Percentiles rank a stretch among this genome's conserved stretches.
Evolutionary conservation across 2,329 filamentous ascomycete species (phyloP).

Genomic region (Phyllosticta ampelicida): DNA sequence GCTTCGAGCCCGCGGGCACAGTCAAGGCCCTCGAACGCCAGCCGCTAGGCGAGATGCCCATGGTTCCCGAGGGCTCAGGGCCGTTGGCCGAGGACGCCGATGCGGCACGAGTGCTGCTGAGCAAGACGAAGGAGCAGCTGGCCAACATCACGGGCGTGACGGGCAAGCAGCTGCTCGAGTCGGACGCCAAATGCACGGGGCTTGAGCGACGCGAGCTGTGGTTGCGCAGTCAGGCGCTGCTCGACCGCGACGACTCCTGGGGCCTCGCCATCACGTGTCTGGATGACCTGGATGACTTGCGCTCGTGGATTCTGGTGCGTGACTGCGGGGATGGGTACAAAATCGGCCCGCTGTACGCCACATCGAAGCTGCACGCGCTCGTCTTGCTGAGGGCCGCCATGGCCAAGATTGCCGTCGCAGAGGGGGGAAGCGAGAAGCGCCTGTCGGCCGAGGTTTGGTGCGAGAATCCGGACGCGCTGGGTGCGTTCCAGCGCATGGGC

Average conservation of each 20-base stretch:
- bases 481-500: constrained; percentile 24
- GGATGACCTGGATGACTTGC: constrained; percentile 12
- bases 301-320: constrained; percentile 23
- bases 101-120: constrained; percentile 13
- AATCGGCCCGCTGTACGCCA: constrained; percentile 28
- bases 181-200: constrained; percentile 23
- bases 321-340: constrained; percentile 22
- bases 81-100: constrained; percentile 18
- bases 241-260: constrained; percentile 18
- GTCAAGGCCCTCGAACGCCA: constrained; percentile 19
- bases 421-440: constrained; percentile 12
- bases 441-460: constrained; percentile 26
- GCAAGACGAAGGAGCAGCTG: background rate
- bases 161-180: background rate
- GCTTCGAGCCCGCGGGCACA: constrained; percentile 20
- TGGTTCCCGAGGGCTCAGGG: constrained; percentile 6
- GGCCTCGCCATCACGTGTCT: constrained; percentile 18
- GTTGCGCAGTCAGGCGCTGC: constrained; percentile 18
- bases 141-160: background rate
- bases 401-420: constrained; percentile 13
- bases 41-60: background rate
- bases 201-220: constrained; percentile 23
- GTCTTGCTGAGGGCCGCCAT: constrained; percentile 20
- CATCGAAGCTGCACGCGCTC: constrained; percentile 16
- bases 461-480: constrained; percentile 19